Percentiles rank a stretch among this genome's conserved stretches.
phyloP scores from a whole-genome alignment of 257 asterid species.

The Eucommia ulmoides region DNA sequence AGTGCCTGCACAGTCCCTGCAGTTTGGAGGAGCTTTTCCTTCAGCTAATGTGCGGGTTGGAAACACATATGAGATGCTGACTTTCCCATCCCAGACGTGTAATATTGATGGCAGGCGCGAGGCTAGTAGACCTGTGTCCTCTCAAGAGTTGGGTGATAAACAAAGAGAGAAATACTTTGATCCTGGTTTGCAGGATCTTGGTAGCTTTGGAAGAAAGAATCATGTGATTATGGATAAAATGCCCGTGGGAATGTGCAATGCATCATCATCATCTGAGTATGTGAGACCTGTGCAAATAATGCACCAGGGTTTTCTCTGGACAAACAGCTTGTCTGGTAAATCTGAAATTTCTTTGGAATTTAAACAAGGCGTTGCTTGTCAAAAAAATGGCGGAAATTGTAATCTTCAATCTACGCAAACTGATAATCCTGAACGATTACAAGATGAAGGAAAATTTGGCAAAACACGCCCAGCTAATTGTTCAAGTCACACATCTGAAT shows the following conservation, averaged over 20 bases:
- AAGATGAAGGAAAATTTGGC: constrained; percentile 1
- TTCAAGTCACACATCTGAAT: constrained; percentile 2
- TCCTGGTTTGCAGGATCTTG: constrained; percentile 1
- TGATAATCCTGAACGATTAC: constrained; percentile 1
- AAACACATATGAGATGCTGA: constrained; percentile 3
- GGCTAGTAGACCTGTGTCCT: not conserved
- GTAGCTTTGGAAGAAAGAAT: constrained; percentile 1
- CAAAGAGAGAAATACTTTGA: constrained; percentile 1
- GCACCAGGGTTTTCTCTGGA: constrained; percentile 6
- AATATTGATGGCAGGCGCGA: not conserved
- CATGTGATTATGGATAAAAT: not conserved
- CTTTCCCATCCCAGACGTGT: not conserved
- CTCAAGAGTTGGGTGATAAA: not conserved
- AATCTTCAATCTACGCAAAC: constrained; percentile 1
- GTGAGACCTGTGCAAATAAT: constrained; percentile 8
- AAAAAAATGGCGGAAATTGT: constrained; percentile 1
- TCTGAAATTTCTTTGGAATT: constrained; percentile 2
- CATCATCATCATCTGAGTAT: constrained; percentile 7
- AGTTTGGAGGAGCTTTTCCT: constrained; percentile 2
- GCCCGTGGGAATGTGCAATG: constrained; percentile 7
- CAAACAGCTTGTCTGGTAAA: constrained; percentile 3
- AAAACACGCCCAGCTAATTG: not conserved
- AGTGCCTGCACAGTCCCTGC: constrained; percentile 3
- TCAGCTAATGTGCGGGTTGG: not conserved
- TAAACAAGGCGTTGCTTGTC: not conserved